A percentile compares a stretch with the other conserved stretches of the same genome.
phyloP scores from a whole-genome alignment of 495 filamentous ascomycete genomes.

The Penicillium daleae region DNA sequence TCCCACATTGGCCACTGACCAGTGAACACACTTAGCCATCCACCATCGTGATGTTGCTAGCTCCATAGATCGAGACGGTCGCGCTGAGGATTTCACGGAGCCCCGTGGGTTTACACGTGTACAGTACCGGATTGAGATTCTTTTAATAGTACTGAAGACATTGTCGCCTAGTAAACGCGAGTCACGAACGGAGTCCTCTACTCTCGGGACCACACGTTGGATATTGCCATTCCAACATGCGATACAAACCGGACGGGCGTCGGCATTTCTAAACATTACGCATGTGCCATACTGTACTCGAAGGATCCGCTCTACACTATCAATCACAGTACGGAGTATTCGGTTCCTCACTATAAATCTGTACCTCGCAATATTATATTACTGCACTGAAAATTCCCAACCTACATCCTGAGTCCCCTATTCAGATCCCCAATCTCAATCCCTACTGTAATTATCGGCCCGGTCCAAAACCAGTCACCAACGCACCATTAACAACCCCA shows the following conservation, averaged over 20 bases:
- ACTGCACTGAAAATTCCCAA: no score
- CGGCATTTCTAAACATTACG: not conserved
- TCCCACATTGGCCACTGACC: not conserved
- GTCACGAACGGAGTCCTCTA: not conserved
- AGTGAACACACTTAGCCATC: no score
- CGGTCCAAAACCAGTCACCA: not conserved
- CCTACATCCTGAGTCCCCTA: no score
- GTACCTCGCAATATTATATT: no score
- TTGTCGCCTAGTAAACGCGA: no score
- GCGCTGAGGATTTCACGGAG: not conserved
- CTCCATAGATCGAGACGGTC: not conserved
- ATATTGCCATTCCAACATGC: not conserved
- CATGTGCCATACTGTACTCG: no score
- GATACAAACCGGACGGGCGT: not conserved
- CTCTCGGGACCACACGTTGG: not conserved
- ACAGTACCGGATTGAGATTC: not conserved
- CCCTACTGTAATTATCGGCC: not conserved
- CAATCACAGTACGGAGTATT: no score
- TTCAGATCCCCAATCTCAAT: no score
- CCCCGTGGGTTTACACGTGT: constrained; percentile 2
- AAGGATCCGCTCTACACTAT: no score
- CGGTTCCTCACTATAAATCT: no score
- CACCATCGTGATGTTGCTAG: not conserved
- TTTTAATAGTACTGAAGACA: not conserved
- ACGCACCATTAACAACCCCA: not conserved